Percentiles rank a stretch among this genome's conserved stretches.
Evolutionary conservation across 345 rosid species (phyloP).

Genomic region (Brassica carinata): DNA sequence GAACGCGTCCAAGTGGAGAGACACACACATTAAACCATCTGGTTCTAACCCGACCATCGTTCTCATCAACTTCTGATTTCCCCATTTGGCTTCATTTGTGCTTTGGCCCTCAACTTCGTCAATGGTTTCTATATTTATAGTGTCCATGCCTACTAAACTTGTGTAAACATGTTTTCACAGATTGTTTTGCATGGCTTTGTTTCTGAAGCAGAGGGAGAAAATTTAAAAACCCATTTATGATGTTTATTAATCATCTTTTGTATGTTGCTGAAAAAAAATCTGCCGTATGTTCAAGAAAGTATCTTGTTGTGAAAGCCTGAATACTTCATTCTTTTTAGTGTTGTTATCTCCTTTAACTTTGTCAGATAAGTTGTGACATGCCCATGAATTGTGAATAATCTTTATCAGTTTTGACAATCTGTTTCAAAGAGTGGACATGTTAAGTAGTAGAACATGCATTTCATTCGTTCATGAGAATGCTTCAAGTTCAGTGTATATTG

Average conservation of each 20-base stretch:
- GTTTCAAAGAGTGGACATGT: too few species aligned
- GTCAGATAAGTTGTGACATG: too few species aligned
- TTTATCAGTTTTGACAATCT: too few species aligned
- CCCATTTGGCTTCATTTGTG: neutral
- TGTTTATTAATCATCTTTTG: too few species aligned
- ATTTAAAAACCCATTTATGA: too few species aligned
- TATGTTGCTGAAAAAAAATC: neutral
- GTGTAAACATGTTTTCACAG: neutral
- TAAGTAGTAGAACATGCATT: too few species aligned
- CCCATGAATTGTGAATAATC: too few species aligned
- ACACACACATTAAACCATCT: slow-evolving; percentile 60
- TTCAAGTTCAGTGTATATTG: neutral
- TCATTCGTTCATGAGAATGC: too few species aligned
- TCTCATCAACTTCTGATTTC: slow-evolving; percentile 29
- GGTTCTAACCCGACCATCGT: slow-evolving; percentile 55
- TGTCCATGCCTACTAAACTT: neutral
- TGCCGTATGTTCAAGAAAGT: too few species aligned
- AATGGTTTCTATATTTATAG: neutral
- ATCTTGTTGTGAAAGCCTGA: too few species aligned
- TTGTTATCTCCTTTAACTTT: too few species aligned
- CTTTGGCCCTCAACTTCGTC: neutral
- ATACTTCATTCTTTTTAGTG: too few species aligned
- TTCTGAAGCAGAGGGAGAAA: neutral
- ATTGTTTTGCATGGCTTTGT: neutral
- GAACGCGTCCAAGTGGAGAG: slow-evolving; percentile 72